Evolutionary conservation across 2,329 filamentous ascomycete species (phyloP).

Genomic region (Phialemonium atrogriseum): DNA sequence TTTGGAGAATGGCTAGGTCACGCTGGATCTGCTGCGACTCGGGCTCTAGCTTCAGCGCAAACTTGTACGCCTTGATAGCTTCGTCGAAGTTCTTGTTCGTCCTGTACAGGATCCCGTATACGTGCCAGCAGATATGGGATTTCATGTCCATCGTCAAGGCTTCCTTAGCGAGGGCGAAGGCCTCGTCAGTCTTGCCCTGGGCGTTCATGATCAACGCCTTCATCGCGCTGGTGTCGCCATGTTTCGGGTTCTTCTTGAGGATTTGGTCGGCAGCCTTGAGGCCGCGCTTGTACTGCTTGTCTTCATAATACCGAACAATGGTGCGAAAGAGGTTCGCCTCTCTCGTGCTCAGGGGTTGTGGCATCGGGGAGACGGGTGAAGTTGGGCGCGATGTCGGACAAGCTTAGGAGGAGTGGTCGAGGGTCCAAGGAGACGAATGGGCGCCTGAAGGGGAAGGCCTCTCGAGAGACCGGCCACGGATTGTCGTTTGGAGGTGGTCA

Average conservation of each 20-base stretch:
- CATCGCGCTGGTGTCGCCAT: conserved; percentile 98
- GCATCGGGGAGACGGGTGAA: too few species aligned
- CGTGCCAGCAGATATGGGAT: conserved; percentile 98
- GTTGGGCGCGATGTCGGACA: too few species aligned
- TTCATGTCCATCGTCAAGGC: conserved; percentile 96
- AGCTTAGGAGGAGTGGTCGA: too few species aligned
- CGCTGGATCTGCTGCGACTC: conserved; percentile 89
- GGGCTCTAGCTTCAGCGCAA: conserved; percentile 87
- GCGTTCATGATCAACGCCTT: conserved; percentile 95
- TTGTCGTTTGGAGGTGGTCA: too few species aligned
- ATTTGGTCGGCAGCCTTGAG: conserved; percentile 96
- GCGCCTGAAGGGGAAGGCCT: too few species aligned
- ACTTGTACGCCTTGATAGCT: conserved; percentile 98
- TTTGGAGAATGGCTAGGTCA: conserved; percentile 84
- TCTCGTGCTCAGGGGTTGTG: conserved; percentile 71
- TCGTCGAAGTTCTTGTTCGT: conserved; percentile 97
- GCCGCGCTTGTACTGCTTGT: conserved; percentile 94
- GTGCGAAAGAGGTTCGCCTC: conserved; percentile 91
- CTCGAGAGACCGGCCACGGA: too few species aligned
- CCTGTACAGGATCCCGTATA: conserved; percentile 90
- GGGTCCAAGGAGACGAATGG: too few species aligned
- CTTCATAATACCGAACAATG: conserved; percentile 92
- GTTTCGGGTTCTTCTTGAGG: conserved; percentile 85
- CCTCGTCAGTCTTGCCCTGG: conserved; percentile 86
- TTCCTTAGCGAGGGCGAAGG: conserved; percentile 85